Conservation (phyloP, 176 grass and related monocot species). For the Elymus sibiricus region DNA sequence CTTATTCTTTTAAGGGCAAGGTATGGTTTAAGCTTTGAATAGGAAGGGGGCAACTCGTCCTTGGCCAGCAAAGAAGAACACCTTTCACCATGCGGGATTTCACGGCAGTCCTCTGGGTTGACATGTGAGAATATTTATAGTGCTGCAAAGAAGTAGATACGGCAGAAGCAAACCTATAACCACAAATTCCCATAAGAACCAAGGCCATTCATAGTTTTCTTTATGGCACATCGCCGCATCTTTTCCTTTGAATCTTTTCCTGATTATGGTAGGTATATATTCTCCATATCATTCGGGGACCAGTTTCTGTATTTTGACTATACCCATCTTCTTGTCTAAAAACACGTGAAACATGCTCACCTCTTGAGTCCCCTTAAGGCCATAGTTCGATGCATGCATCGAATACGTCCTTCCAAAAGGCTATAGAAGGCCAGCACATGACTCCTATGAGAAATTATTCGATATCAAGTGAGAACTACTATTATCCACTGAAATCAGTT, state of each 20-base stretch:
- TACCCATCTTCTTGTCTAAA: neutral
- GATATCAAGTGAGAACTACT: slow-evolving; percentile 20
- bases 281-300: slow-evolving; percentile 4
- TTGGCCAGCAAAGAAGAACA: neutral
- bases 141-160: neutral
- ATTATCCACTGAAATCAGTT: neutral
- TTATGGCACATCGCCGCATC: neutral
- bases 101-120: neutral
- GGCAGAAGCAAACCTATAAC: neutral
- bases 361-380: slow-evolving; percentile 30
- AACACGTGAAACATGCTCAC: neutral
- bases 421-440: neutral
- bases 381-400: slow-evolving; percentile 5
- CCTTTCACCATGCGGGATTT: neutral
- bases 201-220: slow-evolving; percentile 2
- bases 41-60: neutral
- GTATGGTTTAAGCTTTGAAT: neutral
- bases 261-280: slow-evolving; percentile 36
- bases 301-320: slow-evolving; percentile 8
- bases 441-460: slow-evolving; percentile 21
- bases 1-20: neutral
- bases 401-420: slow-evolving; percentile 16
- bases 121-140: neutral
- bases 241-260: slow-evolving; percentile 25
- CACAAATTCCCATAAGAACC: neutral